Base-by-base conservation (phyloP, 257 asterid genomes). In the Eucommia ulmoides region DNA sequence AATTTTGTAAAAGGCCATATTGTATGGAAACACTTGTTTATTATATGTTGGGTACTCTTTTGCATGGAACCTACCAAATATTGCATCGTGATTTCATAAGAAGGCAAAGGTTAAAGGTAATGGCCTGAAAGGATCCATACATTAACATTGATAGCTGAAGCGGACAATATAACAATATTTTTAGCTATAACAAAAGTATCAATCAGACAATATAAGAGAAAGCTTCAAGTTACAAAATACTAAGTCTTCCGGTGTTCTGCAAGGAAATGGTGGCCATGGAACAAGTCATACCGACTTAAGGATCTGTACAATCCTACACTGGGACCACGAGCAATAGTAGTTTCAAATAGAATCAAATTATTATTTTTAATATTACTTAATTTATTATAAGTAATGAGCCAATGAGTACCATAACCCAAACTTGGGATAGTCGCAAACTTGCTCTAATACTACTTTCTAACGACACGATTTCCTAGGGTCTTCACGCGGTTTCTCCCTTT, bases 161-260 rank as follows among this genome's bases (percentile, higher is more conserved):
- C n/a, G n/a, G n/a, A n/a, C n/a, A n/a, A n/a, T n/a, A n/a, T 11
- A 10, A 15, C 44, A 35, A 35, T 18, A 35, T 35, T 35, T 35
- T 35, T 10, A 35, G 3, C 44, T 18, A 42, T 1, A 15, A 6
- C n/a, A n/a, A 42, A 42, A 42, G 19, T 21, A 8, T 42, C 48
- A 42, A 18, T 16, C 6, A 10, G 1, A 2, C 19, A 15, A 42
- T 42, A 42, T 9, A 42, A 16, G 48, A 42, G 20, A 1, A 42
- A n/a, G n/a, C n/a, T n/a, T n/a, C n/a, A 55, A 81, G 95, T 88
- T 79, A 88, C 97, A 88, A 71, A 67, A 88, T 84, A 51, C 97
- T 95, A 70, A 88, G 83, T 69, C 97, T 79, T 68, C 87, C 78
- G 55, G 95, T 72, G 47, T 74, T 89, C 65, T 52, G 84, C 77